Evolutionary conservation across 768 basidiomycete genomes (phyloP).

Genomic region (Mycena galopus): DNA sequence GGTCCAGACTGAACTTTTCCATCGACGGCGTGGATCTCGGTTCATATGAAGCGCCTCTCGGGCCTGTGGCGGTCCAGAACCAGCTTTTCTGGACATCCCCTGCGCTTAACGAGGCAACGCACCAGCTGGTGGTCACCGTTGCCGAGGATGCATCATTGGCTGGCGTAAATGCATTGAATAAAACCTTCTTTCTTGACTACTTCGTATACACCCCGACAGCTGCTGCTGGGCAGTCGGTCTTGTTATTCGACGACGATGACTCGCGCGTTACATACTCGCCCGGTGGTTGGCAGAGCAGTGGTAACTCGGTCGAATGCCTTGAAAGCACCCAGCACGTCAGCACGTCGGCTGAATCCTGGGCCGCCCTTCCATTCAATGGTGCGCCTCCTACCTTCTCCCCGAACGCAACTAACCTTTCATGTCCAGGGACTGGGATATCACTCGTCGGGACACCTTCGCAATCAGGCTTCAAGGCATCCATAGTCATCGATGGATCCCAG

Average conservation of each 20-base stretch:
- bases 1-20: neutral
- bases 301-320: neutral
- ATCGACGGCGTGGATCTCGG: neutral
- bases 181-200: slow-evolving; percentile 9
- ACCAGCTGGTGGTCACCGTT: neutral
- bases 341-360: neutral
- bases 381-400: neutral
- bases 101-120: neutral
- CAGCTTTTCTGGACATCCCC: slow-evolving; percentile 3
- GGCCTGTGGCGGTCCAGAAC: neutral
- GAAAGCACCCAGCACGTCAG: neutral
- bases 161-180: neutral
- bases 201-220: neutral
- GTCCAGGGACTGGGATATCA: neutral
- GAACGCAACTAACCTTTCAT: neutral
- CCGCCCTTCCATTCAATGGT: slow-evolving; percentile 13
- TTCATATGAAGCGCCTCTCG: neutral
- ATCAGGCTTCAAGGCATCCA: neutral
- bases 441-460: neutral
- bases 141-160: neutral
- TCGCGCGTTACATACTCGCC: neutral
- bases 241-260: slow-evolving; percentile 15
- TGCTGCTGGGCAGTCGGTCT: neutral
- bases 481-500: neutral
- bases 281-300: neutral